Conservation (phyloP, 129 eudicot species). For the Erigeron canadensis region DNA sequence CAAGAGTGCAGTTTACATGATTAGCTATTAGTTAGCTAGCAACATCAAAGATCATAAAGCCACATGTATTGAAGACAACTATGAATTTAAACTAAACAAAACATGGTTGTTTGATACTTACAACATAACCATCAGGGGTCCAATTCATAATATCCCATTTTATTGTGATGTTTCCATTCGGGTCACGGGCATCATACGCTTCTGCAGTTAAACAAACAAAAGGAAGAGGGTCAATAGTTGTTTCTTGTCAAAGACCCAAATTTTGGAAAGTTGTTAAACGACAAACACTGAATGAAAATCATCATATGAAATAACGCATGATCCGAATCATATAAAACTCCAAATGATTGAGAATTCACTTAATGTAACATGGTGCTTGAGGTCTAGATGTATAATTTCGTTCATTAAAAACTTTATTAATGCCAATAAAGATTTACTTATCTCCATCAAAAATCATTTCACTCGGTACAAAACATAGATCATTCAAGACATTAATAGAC, state of each 20-base stretch:
- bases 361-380: too few species aligned
- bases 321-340: neutral
- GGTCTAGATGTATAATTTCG: neutral
- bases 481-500: neutral
- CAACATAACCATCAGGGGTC: slow-evolving; percentile 98
- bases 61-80: neutral
- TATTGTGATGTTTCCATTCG: slow-evolving; percentile 85
- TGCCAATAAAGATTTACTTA: neutral
- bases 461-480: neutral
- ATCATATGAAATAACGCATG: neutral
- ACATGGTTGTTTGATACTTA: slow-evolving; percentile 38
- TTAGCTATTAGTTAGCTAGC: neutral
- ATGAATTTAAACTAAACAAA: neutral
- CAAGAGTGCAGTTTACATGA: neutral
- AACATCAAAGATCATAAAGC: neutral
- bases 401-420: neutral
- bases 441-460: neutral
- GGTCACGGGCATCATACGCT: slow-evolving; percentile 92
- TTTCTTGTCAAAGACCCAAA: too few species aligned
- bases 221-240: neutral
- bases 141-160: slow-evolving; percentile 88
- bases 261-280: too few species aligned
- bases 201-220: slow-evolving; percentile 47
- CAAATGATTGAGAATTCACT: neutral
- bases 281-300: neutral